Evolutionary conservation across 2,329 filamentous ascomycete genomes (phyloP).

Genomic region (Monosporascus sp.): DNA sequence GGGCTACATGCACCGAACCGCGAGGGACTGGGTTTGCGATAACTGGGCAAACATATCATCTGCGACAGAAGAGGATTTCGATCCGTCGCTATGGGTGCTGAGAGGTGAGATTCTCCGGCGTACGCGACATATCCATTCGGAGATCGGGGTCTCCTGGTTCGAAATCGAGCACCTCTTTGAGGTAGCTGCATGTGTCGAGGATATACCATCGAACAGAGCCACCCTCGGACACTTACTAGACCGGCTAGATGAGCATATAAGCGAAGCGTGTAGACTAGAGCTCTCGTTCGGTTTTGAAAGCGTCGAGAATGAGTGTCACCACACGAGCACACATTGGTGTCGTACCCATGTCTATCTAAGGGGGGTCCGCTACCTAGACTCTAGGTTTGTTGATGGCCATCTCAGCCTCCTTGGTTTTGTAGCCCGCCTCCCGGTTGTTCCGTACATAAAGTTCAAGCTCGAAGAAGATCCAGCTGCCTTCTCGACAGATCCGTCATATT

Average conservation of each 20-base stretch:
- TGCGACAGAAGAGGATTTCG: not conserved
- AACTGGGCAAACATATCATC: not conserved
- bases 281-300: no score
- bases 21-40: conserved; percentile 5
- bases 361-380: no score
- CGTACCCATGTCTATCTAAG: no score
- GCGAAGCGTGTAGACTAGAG: no score
- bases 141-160: not conserved
- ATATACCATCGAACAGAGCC: not conserved
- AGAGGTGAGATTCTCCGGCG: not conserved
- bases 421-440: not conserved
- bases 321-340: not conserved
- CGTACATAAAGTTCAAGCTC: not conserved
- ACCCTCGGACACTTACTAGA: not conserved
- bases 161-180: not conserved
- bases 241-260: not conserved
- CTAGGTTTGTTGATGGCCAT: no score
- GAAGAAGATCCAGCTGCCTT: not conserved
- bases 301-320: not conserved
- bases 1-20: conserved; percentile 10
- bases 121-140: not conserved
- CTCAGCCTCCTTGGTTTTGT: not conserved
- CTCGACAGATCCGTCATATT: not conserved
- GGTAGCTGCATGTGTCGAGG: not conserved
- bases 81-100: not conserved